Conservation (phyloP, 257 asterid genomes). For the Mitragyna speciosa region DNA sequence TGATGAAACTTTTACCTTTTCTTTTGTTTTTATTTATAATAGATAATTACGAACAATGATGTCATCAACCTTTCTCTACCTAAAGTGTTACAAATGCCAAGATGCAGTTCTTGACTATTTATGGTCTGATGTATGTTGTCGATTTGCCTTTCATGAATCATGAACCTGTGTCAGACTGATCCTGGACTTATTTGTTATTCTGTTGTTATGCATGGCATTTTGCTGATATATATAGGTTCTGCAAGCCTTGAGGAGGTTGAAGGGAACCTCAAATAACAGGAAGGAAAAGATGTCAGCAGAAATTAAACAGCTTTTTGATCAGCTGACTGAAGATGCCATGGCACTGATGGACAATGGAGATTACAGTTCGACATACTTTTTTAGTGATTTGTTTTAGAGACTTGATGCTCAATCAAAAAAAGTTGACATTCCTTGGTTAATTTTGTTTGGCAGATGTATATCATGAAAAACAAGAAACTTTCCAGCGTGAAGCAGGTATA, state of each 20-base stretch:
- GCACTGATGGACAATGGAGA: conserved; percentile 90
- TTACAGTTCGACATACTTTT: conserved; percentile 56
- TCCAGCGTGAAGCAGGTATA: conserved; percentile 91
- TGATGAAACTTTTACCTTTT: neutral
- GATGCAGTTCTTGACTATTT: neutral
- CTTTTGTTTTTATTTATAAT: neutral
- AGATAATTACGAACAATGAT: neutral
- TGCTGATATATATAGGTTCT: conserved; percentile 53
- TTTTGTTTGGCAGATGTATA: conserved; percentile 68
- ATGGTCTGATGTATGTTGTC: no score
- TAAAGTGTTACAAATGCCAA: neutral
- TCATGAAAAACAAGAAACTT: conserved; percentile 84
- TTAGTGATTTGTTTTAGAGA: neutral
- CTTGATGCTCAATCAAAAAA: neutral
- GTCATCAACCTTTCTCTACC: neutral
- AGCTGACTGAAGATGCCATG: conserved; percentile 97
- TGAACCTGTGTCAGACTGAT: neutral
- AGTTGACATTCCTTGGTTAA: conserved; percentile 3
- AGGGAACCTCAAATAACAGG: conserved; percentile 74
- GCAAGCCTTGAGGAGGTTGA: conserved; percentile 88
- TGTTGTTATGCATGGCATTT: conserved; percentile 2
- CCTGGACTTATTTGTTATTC: conserved; percentile 1
- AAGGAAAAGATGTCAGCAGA: conserved; percentile 86
- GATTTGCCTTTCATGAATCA: neutral
- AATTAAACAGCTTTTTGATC: conserved; percentile 75